These are phyloP conservation scores for Citrullus amarus DNA, from an alignment of 306 rosid genomes.

Conservation along the genomic window DNA sequence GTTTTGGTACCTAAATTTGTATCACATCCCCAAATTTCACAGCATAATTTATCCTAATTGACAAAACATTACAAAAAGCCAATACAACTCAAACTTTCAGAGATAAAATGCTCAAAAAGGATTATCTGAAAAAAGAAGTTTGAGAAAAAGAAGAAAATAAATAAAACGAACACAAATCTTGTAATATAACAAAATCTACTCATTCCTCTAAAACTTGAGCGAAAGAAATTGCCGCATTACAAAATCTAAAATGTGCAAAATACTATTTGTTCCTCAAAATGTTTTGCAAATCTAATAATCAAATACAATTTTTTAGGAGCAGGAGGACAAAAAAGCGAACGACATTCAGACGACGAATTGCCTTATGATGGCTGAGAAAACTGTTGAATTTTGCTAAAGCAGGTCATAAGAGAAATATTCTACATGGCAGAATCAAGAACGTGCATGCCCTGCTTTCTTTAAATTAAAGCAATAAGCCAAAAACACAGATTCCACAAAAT, in stretches of 20 bases:
- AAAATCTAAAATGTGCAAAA: conserved; percentile 2
- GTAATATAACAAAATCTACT: neutral
- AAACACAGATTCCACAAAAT: conserved; percentile 4
- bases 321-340: neutral
- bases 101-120: neutral
- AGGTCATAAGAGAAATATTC: neutral
- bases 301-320: neutral
- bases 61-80: neutral
- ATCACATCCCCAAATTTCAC: too few relatives aligned
- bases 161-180: neutral
- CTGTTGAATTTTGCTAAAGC: neutral
- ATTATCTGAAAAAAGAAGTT: neutral
- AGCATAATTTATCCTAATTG: too few relatives aligned
- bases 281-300: neutral
- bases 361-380: neutral
- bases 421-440: neutral
- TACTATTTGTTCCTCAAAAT: neutral
- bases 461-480: neutral
- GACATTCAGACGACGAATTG: neutral
- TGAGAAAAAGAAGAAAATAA: neutral
- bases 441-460: neutral
- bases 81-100: neutral
- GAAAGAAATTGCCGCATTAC: neutral
- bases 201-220: neutral
- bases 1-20: too few relatives aligned